phyloP scores from a whole-genome alignment of 169 alveolate species.

The Perkinsus olseni region DNA sequence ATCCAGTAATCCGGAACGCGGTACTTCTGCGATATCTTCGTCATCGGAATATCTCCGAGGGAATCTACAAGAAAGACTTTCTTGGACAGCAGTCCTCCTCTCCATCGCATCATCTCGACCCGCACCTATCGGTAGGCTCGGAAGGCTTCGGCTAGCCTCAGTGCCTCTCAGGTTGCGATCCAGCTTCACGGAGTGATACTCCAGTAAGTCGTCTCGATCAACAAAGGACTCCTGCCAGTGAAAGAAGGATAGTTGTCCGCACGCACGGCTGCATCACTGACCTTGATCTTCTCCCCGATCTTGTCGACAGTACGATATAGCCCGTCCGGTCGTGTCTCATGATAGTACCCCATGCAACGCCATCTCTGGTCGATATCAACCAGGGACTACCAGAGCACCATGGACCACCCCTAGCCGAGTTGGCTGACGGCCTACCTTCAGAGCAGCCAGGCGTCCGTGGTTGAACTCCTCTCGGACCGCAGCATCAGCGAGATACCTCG shows the following conservation, averaged over 20 bases:
- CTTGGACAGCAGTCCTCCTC: too few species aligned
- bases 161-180: background rate
- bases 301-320: background rate
- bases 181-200: slow-evolving; percentile 5
- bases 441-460: background rate
- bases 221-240: background rate
- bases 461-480: background rate
- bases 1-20: background rate
- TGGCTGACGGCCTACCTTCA: background rate
- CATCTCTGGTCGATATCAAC: background rate
- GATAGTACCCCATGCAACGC: background rate
- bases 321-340: background rate
- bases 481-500: background rate
- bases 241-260: background rate
- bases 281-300: background rate
- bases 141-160: background rate
- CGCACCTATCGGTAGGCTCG: background rate
- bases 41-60: background rate
- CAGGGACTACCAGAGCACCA: background rate
- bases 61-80: too few species aligned
- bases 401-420: background rate
- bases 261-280: background rate
- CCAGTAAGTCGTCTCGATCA: background rate
- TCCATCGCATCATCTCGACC: too few species aligned
- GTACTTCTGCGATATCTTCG: slow-evolving; percentile 8